Conservation (phyloP, 2,329 filamentous ascomycete species). For the Fusarium siculi region DNA sequence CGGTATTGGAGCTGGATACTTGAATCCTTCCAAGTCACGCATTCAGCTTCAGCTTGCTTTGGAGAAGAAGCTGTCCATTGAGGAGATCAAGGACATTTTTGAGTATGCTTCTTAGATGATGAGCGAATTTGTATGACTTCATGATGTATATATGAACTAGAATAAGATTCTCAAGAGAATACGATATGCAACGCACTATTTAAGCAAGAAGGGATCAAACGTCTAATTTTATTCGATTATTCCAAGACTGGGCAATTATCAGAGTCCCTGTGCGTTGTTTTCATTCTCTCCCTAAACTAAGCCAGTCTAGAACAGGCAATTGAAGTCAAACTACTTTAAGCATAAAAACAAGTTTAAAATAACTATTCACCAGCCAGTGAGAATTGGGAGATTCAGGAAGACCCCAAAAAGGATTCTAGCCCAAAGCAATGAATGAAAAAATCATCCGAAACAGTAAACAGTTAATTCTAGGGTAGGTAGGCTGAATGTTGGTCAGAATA, state of each 20-base stretch:
- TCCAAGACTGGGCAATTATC: fast-evolving
- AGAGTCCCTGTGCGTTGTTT: too few relatives aligned
- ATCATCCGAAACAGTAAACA: not conserved
- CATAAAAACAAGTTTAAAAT: not conserved
- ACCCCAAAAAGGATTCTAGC: fast-evolving
- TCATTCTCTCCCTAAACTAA: too few relatives aligned
- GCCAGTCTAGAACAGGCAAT: too few relatives aligned
- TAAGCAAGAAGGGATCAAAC: not conserved
- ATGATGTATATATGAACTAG: not conserved
- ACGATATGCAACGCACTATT: fast-evolving
- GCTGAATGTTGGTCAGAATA: not conserved
- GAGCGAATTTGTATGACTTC: not conserved
- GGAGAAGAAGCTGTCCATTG: constrained; percentile 23
- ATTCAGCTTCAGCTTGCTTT: constrained; percentile 59
- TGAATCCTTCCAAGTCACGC: constrained; percentile 65
- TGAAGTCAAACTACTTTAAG: not conserved
- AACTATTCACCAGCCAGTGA: fast-evolving
- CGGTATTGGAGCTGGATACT: constrained; percentile 56
- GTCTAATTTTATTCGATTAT: not conserved
- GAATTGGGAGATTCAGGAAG: fast-evolving
- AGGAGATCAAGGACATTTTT: constrained; percentile 33
- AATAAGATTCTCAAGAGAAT: not conserved
- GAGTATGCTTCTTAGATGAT: not conserved
- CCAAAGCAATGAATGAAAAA: fast-evolving
- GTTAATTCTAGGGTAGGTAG: not conserved